Evolutionary conservation across 345 rosid genomes (phyloP), one percentile per base, ranked within the genome.

Genomic region (Odontarrhena argentea): DNA sequence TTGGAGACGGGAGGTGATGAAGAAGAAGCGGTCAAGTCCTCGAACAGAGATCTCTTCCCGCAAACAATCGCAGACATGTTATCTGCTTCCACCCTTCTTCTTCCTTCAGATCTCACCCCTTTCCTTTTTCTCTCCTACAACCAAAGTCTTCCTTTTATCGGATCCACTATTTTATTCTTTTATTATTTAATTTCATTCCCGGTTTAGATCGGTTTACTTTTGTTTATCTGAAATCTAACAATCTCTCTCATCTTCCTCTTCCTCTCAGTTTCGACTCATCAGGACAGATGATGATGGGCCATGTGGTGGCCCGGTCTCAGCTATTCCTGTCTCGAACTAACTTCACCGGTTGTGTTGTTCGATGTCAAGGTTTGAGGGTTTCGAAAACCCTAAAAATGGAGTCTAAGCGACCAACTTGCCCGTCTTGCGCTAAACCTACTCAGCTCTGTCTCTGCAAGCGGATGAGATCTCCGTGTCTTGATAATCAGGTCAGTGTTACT

Each of bases 61-160:
- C 93, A 87, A 82, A 89, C 84, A 71, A 87, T 84, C 62, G 93
- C 93, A 86, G 96, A 89, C 96, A 89, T 89, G 91, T 84, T 89
- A 76, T 84, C 81, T 80, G 76, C 68, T 71, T 55, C 73, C 78
- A 66, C 68, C 69, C 46, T 67, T 68, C 64, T 50, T 55, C 63
- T 59, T 62, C 67, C 55, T 73, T 72, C 54, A 65, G 65, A 64
- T 65, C 67, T 65, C 66, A 56, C 62, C 62, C 62, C 51, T 62
- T 53, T 48, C 10, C 51, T 30, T 34, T 63, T 41, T 34, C 10
- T 30, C 36, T 24, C 44, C 36, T 6, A 32, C 36, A 32, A 32
- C 36, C 36, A 32, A 32, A 32, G 36, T 32, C 36, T 32, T 32
- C 36, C 36, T 32, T 32, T 32, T 32, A 32, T 32, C 36, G 36